Evolutionary conservation across 176 grass and related monocot genomes (phyloP).

Genomic region (Zoysia pacifica): DNA sequence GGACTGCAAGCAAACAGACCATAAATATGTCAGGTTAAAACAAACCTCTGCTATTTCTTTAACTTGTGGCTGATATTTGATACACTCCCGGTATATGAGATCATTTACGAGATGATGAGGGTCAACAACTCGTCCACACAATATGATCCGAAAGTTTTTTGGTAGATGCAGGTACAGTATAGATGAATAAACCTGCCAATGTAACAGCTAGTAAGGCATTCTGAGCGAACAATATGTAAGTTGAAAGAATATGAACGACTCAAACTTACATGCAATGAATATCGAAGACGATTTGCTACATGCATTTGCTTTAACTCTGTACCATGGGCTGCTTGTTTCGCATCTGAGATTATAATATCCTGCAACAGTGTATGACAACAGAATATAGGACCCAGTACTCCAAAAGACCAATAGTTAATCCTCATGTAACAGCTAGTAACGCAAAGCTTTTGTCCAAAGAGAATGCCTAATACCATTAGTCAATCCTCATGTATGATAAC

Average conservation of each 20-base stretch:
- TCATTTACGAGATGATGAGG: constrained; percentile 51
- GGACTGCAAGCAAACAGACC: no score
- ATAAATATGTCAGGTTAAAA: constrained; percentile 15
- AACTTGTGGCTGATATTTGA: constrained; percentile 73
- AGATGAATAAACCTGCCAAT: constrained; percentile 69
- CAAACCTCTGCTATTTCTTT: constrained; percentile 52
- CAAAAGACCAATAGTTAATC: not conserved
- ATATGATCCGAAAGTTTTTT: constrained; percentile 52
- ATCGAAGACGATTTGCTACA: constrained; percentile 56
- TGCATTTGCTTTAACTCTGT: constrained; percentile 56
- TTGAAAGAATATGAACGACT: not conserved
- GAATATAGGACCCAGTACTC: constrained; percentile 34
- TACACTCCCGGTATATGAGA: constrained; percentile 60
- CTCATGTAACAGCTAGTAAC: not conserved
- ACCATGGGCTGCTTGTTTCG: constrained; percentile 1
- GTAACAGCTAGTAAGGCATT: constrained; percentile 30
- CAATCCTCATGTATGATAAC: not conserved
- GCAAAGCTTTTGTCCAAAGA: constrained; percentile 39
- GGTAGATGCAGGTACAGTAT: constrained; percentile 73
- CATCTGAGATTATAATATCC: constrained; percentile 54
- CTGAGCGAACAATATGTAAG: constrained; percentile 19
- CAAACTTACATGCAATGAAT: constrained; percentile 64
- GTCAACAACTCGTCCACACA: constrained; percentile 62
- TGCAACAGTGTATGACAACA: constrained; percentile 2
- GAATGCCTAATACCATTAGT: not conserved